These are phyloP conservation scores for Serendipita sp. DNA, from an alignment of 768 basidiomycete species.

Conservation along the genomic window DNA sequence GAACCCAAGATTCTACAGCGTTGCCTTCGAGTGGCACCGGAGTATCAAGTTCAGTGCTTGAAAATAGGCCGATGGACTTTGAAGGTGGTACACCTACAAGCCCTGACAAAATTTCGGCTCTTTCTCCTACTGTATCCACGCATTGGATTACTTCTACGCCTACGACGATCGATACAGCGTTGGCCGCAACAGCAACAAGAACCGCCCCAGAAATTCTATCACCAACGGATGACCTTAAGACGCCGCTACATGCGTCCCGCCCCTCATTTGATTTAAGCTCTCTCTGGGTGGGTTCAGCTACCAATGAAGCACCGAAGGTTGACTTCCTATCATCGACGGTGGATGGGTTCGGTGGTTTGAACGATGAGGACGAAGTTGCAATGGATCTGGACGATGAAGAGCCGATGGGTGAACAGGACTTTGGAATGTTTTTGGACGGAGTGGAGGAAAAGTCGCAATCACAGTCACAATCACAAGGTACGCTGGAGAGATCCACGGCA, in stretches of 20 bases:
- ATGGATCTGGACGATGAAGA: conserved; percentile 24
- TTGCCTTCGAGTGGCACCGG: conserved; percentile 33
- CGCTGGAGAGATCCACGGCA: neutral
- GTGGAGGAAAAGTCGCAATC: conserved; percentile 35
- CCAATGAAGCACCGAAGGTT: conserved; percentile 5
- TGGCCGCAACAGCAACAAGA: neutral
- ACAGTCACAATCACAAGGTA: neutral
- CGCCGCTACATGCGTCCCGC: conserved; percentile 16
- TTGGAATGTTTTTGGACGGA: conserved; percentile 59
- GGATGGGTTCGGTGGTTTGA: neutral
- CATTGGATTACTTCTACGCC: neutral
- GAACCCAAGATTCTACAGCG: conserved; percentile 25
- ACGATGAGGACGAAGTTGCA: conserved; percentile 22
- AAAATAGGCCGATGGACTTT: neutral
- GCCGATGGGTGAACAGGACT: conserved; percentile 60
- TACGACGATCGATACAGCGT: neutral
- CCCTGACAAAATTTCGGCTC: neutral
- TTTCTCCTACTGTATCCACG: neutral
- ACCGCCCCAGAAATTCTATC: neutral
- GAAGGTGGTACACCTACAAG: neutral
- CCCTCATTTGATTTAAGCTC: conserved; percentile 57
- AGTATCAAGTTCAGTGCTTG: conserved; percentile 14
- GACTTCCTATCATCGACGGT: neutral
- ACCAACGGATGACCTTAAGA: conserved; percentile 15
- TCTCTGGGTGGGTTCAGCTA: conserved; percentile 45